A percentile compares a stretch with the other conserved stretches of the same genome.
Evolutionary conservation across 768 basidiomycete species (phyloP).

Genomic region (Exidia glandulosa): DNA sequence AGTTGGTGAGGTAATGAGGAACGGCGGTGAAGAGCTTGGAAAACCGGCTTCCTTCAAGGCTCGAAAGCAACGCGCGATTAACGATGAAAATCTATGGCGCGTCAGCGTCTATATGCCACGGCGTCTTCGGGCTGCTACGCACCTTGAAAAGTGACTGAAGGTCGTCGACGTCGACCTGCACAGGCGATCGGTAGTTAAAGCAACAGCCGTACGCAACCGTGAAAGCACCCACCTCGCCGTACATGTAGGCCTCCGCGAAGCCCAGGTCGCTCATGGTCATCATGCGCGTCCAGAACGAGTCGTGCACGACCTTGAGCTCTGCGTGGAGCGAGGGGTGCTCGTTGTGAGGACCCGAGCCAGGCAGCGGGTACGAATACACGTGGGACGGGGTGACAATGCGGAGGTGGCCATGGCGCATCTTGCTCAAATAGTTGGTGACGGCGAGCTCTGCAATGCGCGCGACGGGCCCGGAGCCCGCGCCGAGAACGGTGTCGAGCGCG

Average conservation of each 20-base stretch:
- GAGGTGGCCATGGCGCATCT: constrained; percentile 37
- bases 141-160: constrained; percentile 56
- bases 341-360: constrained; percentile 8
- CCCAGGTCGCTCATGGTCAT: constrained; percentile 57
- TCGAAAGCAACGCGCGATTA: constrained; percentile 39
- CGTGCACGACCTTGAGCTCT: constrained; percentile 42
- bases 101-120: neutral
- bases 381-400: constrained; percentile 33
- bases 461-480: constrained; percentile 32
- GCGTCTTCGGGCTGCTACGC: constrained; percentile 10
- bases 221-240: constrained; percentile 35
- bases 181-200: neutral
- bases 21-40: constrained; percentile 40
- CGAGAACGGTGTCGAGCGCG: constrained; percentile 30
- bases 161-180: constrained; percentile 45
- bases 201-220: neutral
- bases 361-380: constrained; percentile 34
- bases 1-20: constrained; percentile 43
- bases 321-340: constrained; percentile 21
- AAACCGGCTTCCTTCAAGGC: constrained; percentile 34
- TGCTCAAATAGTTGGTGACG: constrained; percentile 24
- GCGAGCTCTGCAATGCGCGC: constrained; percentile 33
- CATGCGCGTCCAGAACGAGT: constrained; percentile 59
- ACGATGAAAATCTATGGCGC: constrained; percentile 47
- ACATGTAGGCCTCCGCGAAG: constrained; percentile 72